A percentile compares a stretch with the other conserved stretches of the same genome.
phyloP scores from a whole-genome alignment of 345 rosid genomes.

The Salix exigua region DNA sequence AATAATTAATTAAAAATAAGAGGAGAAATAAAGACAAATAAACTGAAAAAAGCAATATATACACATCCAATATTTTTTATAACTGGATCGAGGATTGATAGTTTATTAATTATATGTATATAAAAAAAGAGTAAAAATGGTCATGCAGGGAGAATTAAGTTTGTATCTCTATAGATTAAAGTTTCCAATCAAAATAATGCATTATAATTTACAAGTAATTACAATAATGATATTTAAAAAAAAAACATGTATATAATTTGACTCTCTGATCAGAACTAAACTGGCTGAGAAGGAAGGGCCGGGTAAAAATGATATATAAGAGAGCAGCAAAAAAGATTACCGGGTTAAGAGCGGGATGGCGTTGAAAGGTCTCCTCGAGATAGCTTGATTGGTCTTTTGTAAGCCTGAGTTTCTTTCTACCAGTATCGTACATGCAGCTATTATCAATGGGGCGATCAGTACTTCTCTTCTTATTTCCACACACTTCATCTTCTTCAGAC shows the following conservation, averaged over 20 bases:
- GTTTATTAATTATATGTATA: background rate
- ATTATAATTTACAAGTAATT: too few species aligned
- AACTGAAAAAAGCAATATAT: background rate
- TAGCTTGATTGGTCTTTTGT: conserved; percentile 34
- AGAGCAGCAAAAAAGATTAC: conserved; percentile 12
- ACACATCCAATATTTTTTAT: background rate
- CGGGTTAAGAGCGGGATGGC: conserved; percentile 36
- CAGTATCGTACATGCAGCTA: conserved; percentile 45
- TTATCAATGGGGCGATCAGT: conserved; percentile 11
- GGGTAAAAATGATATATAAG: background rate
- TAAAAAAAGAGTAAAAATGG: background rate
- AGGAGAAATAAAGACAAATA: background rate
- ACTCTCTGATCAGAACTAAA: background rate
- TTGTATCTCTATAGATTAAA: background rate
- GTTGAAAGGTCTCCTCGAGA: conserved; percentile 44
- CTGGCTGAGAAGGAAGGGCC: background rate
- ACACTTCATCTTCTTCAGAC: conserved; percentile 49
- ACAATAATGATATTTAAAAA: background rate
- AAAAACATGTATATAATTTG: background rate
- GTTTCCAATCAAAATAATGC: background rate
- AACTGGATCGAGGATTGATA: background rate
- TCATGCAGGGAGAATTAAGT: background rate
- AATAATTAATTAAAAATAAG: background rate
- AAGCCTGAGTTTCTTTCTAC: conserved; percentile 45
- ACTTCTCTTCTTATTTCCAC: conserved; percentile 22